Conservation (phyloP, 352 stramenopile genomes). For the Pythium monospermum region DNA sequence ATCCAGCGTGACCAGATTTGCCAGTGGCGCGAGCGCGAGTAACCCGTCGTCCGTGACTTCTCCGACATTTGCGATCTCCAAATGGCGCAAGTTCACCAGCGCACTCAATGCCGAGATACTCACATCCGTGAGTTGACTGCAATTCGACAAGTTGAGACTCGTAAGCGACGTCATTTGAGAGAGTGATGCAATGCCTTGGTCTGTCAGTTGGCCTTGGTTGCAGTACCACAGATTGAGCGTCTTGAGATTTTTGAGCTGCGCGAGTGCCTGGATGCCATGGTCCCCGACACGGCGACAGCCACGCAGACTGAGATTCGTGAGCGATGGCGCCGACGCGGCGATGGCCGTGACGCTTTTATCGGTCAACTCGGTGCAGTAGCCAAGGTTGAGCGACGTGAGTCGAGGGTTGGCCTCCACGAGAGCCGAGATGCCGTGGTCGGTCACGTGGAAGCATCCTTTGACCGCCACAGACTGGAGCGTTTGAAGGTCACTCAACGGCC, state of each 20-base stretch:
- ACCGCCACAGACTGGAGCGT: constrained; percentile 38
- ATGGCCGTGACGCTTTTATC: constrained; percentile 52
- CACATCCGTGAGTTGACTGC: constrained; percentile 64
- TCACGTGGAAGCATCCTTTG: constrained; percentile 70
- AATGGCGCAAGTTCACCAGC: constrained; percentile 55
- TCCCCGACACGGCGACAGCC: constrained; percentile 59
- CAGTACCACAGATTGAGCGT: constrained; percentile 81
- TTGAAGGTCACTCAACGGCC: constrained; percentile 30
- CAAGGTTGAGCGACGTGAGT: constrained; percentile 62
- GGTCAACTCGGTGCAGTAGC: constrained; percentile 73
- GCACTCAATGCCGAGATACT: constrained; percentile 41
- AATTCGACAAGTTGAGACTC: constrained; percentile 74
- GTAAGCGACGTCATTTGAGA: constrained; percentile 47
- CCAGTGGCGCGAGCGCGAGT: constrained; percentile 39
- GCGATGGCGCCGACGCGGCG: constrained; percentile 24
- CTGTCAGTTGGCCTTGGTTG: constrained; percentile 69
- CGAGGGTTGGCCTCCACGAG: constrained; percentile 24
- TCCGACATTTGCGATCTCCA: constrained; percentile 75
- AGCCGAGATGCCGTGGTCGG: constrained; percentile 24
- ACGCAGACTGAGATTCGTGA: constrained; percentile 55
- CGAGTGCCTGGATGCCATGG: constrained; percentile 38
- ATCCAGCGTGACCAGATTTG: constrained; percentile 57
- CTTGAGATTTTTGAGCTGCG: constrained; percentile 30
- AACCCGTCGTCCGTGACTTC: constrained; percentile 65
- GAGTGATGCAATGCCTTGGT: constrained; percentile 48